These are phyloP conservation scores for Cryomyces minteri DNA, from an alignment of 495 filamentous ascomycete genomes.

Conservation along the genomic window DNA sequence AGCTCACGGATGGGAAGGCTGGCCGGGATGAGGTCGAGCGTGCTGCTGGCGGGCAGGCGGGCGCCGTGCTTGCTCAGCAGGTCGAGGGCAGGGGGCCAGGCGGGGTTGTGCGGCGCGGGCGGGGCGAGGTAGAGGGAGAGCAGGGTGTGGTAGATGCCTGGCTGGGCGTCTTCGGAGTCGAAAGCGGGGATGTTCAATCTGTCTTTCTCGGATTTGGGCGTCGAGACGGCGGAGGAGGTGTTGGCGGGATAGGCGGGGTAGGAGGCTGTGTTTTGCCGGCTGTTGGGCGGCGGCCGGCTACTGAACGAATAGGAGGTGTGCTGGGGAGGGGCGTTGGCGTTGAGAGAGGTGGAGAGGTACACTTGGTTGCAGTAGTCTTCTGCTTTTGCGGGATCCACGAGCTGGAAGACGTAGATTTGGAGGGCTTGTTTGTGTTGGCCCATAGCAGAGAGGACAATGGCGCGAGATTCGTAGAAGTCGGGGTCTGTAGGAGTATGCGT, in stretches of 20 bases:
- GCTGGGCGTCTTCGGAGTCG: conserved; percentile 35
- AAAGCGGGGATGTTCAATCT: conserved; percentile 2
- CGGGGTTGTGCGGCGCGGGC: conserved; percentile 50
- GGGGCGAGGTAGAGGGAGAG: conserved; percentile 81
- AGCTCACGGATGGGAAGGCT: conserved; percentile 58
- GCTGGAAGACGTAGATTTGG: conserved; percentile 90
- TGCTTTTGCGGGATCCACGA: conserved; percentile 71
- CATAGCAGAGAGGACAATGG: conserved; percentile 89
- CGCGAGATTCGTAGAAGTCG: conserved; percentile 74
- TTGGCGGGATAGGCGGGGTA: too few species aligned
- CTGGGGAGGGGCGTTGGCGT: neutral
- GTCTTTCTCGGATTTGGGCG: too few species aligned
- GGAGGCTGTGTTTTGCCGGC: too few species aligned
- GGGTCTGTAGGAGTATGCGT: conserved; percentile 34
- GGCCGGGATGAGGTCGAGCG: conserved; percentile 71
- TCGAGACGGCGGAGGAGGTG: too few species aligned
- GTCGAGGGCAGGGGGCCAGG: conserved; percentile 63
- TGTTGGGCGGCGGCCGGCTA: too few species aligned
- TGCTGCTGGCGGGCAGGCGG: conserved; percentile 69
- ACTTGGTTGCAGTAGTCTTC: conserved; percentile 90
- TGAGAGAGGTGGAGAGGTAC: conserved; percentile 31
- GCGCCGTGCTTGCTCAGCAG: conserved; percentile 83
- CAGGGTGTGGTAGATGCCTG: conserved; percentile 78
- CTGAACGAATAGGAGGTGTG: too few species aligned
- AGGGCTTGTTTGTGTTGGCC: conserved; percentile 85